Evolutionary conservation across 2,329 filamentous ascomycete genomes (phyloP).

Genomic region (Diplodia corticola): DNA sequence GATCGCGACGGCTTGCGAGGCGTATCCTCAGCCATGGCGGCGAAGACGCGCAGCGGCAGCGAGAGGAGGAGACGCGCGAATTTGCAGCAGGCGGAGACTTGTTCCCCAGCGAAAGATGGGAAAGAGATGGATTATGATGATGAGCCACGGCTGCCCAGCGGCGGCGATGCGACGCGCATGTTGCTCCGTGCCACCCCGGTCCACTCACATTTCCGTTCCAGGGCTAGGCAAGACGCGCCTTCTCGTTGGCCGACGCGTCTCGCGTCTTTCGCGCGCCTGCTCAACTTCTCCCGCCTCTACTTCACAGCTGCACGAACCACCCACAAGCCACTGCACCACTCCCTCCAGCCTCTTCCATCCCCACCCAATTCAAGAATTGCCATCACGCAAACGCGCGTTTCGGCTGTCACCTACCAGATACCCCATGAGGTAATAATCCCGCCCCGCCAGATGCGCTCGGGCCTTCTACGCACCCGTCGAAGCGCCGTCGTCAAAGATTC

Average conservation of each 20-base stretch:
- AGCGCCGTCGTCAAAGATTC: conserved; percentile 15
- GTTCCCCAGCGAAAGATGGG: neutral
- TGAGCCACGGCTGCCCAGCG: neutral
- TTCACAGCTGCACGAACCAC: neutral
- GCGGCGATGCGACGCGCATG: conserved; percentile 6
- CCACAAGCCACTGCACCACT: neutral
- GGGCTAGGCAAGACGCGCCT: conserved; percentile 1
- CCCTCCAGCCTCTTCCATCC: neutral
- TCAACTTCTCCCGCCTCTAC: conserved; percentile 1
- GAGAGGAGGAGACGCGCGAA: neutral
- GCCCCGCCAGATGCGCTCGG: conserved; percentile 10
- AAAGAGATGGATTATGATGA: neutral
- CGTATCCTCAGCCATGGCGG: conserved; percentile 7
- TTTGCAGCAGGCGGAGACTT: neutral
- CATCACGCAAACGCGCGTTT: neutral
- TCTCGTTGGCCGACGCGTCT: conserved; percentile 10
- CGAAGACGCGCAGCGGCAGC: neutral
- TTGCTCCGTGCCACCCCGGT: conserved; percentile 3
- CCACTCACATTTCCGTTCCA: neutral
- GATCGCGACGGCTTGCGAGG: conserved; percentile 27
- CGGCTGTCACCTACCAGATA: neutral
- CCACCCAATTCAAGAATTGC: neutral
- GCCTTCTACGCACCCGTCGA: neutral
- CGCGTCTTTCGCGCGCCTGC: conserved; percentile 4
- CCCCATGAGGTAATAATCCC: conserved; percentile 18